These are phyloP conservation scores for Juncus inflexus DNA, from an alignment of 176 grass and related monocot species.

Conservation along the genomic window DNA sequence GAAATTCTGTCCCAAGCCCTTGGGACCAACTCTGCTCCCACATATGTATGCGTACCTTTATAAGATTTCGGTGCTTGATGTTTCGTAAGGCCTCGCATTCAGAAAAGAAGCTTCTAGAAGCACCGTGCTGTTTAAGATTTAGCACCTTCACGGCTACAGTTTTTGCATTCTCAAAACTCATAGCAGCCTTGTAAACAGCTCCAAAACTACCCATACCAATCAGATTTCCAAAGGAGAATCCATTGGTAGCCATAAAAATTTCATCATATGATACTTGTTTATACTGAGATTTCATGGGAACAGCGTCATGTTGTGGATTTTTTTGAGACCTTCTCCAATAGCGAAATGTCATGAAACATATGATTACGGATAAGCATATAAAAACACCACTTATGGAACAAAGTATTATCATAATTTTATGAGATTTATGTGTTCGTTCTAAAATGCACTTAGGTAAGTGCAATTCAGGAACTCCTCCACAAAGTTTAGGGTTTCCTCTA, in stretches of 20 bases:
- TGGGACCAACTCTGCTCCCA: no score
- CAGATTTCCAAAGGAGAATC: conserved; percentile 36
- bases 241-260: conserved; percentile 41
- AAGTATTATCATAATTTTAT: conserved; percentile 18
- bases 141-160: conserved; percentile 51
- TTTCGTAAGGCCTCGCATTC: conserved; percentile 51
- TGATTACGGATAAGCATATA: background rate
- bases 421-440: background rate
- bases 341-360: conserved; percentile 10
- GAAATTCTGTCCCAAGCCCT: no score
- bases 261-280: conserved; percentile 40
- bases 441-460: conserved; percentile 30
- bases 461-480: conserved; percentile 39
- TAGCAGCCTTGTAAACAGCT: conserved; percentile 36
- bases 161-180: conserved; percentile 18
- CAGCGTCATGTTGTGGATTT: background rate
- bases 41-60: conserved; percentile 9
- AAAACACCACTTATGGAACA: conserved; percentile 10
- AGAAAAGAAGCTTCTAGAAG: conserved; percentile 46
- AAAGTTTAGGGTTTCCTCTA: conserved; percentile 28
- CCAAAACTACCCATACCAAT: conserved; percentile 42
- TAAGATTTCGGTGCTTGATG: conserved; percentile 50
- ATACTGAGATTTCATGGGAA: conserved; percentile 7
- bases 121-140: conserved; percentile 38
- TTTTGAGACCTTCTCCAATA: background rate